Evolutionary conservation across 2,329 filamentous ascomycete genomes (phyloP).

Genomic region (Alternaria triticimaculans): DNA sequence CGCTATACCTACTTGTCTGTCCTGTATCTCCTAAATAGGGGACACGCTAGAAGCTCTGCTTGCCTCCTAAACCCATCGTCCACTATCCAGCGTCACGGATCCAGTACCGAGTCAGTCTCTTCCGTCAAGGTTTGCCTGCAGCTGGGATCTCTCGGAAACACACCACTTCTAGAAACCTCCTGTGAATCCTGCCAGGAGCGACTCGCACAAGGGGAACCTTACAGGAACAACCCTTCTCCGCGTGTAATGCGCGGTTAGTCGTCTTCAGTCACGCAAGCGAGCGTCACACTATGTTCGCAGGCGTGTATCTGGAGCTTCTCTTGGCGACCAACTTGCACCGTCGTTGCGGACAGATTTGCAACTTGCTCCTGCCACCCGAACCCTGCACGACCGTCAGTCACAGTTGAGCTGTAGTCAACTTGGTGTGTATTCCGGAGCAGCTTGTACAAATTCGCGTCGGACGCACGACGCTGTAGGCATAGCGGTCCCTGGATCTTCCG

Average conservation of each 20-base stretch:
- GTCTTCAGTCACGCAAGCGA: background rate
- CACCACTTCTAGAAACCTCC: conserved; percentile 9
- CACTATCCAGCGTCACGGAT: conserved; percentile 14
- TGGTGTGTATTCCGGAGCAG: background rate
- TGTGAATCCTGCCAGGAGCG: background rate
- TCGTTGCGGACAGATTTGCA: background rate
- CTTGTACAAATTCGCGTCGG: background rate
- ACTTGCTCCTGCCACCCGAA: background rate
- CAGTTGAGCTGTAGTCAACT: background rate
- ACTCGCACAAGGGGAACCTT: background rate
- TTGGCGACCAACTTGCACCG: background rate
- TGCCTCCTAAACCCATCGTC: conserved; percentile 13
- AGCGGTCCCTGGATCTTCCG: conserved; percentile 9
- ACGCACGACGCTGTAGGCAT: background rate
- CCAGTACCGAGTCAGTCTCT: conserved; percentile 22
- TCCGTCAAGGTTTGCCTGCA: conserved; percentile 19
- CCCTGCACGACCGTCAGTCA: background rate
- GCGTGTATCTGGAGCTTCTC: background rate
- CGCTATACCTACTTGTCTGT: conserved; percentile 10
- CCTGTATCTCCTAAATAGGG: conserved; percentile 17
- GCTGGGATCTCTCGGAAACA: conserved; percentile 15
- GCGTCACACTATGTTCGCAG: background rate
- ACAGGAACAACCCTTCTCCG: background rate
- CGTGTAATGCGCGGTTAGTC: background rate
- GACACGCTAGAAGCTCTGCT: conserved; percentile 29